Evolutionary conservation across 2,329 filamentous ascomycete species (phyloP).

Genomic region (Sporothrix variecibatus): DNA sequence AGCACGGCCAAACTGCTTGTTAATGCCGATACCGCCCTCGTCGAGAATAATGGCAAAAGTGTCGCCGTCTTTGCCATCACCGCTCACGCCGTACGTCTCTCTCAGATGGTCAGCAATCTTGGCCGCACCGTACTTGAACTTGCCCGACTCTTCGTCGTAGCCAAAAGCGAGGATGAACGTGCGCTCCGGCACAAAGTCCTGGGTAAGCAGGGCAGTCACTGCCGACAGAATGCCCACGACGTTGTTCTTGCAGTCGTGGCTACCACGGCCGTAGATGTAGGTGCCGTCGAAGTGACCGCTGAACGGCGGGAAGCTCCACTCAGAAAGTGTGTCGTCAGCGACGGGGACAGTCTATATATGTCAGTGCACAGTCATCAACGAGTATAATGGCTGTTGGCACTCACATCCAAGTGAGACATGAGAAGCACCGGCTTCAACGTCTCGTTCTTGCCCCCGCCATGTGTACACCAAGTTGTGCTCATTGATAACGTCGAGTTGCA

Average conservation of each 20-base stretch:
- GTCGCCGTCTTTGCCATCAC: neutral
- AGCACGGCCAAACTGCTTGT: neutral
- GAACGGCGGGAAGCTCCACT: neutral
- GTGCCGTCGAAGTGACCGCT: neutral
- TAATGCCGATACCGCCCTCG: neutral
- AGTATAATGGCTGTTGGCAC: neutral
- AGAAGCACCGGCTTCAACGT: neutral
- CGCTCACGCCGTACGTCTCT: neutral
- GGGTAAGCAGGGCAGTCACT: neutral
- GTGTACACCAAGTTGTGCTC: neutral
- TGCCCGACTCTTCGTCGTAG: neutral
- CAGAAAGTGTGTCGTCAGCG: neutral
- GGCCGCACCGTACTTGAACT: neutral
- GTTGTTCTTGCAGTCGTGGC: slow-evolving; percentile 8
- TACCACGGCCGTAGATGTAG: neutral
- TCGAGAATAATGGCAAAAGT: neutral
- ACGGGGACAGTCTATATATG: neutral
- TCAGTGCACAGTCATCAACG: neutral
- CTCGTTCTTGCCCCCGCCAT: neutral
- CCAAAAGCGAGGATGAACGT: neutral
- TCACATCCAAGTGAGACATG: neutral
- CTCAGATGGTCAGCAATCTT: neutral
- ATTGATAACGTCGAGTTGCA: neutral
- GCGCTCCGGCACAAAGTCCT: neutral
- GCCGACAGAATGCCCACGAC: neutral